Percentiles rank a stretch among this genome's conserved stretches.
These are phyloP conservation scores for Primulina huaijiensis DNA, from an alignment of 257 asterid species.

Conservation along the genomic window DNA sequence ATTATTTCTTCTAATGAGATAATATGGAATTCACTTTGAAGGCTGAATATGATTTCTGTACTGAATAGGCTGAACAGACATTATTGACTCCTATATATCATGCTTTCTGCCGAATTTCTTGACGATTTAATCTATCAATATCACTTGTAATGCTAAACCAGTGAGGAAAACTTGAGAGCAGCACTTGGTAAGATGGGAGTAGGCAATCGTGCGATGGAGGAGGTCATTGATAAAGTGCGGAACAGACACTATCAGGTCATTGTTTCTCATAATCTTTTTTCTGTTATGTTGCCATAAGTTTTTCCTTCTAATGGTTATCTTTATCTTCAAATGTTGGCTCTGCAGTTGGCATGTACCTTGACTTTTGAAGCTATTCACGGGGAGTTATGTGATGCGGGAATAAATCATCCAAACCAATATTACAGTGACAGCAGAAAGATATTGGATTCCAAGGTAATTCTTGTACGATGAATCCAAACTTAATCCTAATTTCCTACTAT, in stretches of 20 bases:
- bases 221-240: conserved; percentile 73
- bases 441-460: conserved; percentile 53
- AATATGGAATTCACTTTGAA: not conserved
- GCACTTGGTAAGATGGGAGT: conserved; percentile 87
- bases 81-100: not conserved
- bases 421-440: conserved; percentile 66
- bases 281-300: conserved; percentile 11
- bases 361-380: conserved; percentile 93
- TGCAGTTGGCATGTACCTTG: conserved; percentile 92
- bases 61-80: conserved; percentile 2
- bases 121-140: conserved; percentile 14
- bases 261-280: not conserved
- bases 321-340: conserved; percentile 14
- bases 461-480: not conserved
- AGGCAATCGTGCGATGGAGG: conserved; percentile 64
- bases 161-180: conserved; percentile 88
- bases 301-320: conserved; percentile 1
- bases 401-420: conserved; percentile 94
- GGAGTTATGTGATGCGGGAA: conserved; percentile 79
- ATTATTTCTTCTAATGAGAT: not conserved
- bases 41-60: not conserved
- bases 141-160: conserved; percentile 38
- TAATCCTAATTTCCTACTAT: conserved; percentile 7
- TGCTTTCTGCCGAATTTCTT: conserved; percentile 14
- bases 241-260: conserved; percentile 86